Base-by-base conservation (phyloP, 495 filamentous ascomycete species). In the Neurospora sp. region DNA sequence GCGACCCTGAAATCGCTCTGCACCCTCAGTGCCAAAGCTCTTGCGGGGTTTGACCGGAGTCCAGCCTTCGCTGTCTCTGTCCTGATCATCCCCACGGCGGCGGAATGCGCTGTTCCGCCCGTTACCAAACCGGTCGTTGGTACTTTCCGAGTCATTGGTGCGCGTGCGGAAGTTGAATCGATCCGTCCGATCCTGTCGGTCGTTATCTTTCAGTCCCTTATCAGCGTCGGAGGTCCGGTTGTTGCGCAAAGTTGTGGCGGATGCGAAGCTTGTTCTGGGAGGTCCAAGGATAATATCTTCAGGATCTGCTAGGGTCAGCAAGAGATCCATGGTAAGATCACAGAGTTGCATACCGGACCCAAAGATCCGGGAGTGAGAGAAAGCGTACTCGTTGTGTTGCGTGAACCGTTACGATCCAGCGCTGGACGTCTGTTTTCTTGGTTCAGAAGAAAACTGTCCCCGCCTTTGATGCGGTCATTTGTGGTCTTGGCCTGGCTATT, bases 241-340 rank as follows among this genome's bases (percentile, higher is more conserved):
- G 75, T 72, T 76, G 71, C 81, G 81, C 44, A 78, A 71, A 39
- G 87, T 82, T 66, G 92, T 93, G 18, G 93, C 90, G 11, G 94
- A 97, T 73, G 92, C 90, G 81, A 98, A 97, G 39, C 89, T 89
- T 37, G 89, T 93, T 76, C 94, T 94, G 2, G 94, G 94, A 39
- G 94, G 94, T 40, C 93, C 94, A 46, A 97, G 92, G 75, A 97
- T 86, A 72, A 97, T 94, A 73, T 97, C 93, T 78, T 96, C 94
- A 74, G 85, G 81, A 75, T 88, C 88, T 90, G 70, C 31, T 40
- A 72, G 46, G 54, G 72, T 78, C 73, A 78, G 76, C 71, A 44
- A 74, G 41, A 38, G 42, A 38, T 39, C 42, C 39, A 70, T 39
- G 31, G 31, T 23, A 10, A 69, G 37, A 38, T 8, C 23, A 62